These are phyloP conservation scores for Fusarium virguliforme DNA, from an alignment of 2,329 filamentous ascomycete species.

Conservation along the genomic window DNA sequence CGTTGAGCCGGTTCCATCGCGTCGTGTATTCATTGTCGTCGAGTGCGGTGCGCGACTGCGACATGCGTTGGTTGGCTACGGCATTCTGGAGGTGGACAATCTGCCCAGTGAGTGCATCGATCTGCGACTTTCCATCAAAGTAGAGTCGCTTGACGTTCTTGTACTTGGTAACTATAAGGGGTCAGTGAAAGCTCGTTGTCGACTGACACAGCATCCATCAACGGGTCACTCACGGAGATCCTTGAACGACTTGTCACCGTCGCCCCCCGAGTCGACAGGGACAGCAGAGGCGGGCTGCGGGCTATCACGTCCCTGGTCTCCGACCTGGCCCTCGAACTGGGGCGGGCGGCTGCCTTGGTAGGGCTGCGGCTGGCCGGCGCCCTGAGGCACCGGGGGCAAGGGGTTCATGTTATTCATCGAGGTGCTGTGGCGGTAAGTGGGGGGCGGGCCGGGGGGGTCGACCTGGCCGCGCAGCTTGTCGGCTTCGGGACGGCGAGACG, in stretches of 20 bases:
- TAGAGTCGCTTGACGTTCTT: conserved; percentile 98
- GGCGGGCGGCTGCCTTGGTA: conserved; percentile 61
- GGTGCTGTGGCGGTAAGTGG: conserved; percentile 69
- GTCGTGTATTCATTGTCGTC: conserved; percentile 96
- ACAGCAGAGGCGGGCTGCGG: conserved; percentile 65
- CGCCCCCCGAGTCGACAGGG: conserved; percentile 57
- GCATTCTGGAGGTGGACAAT: conserved; percentile 97
- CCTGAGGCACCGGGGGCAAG: conserved; percentile 60
- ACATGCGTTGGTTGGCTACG: conserved; percentile 95
- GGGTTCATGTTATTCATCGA: conserved; percentile 61
- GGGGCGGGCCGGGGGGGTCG: conserved; percentile 65
- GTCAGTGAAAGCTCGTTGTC: conserved; percentile 26
- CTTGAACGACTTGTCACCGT: conserved; percentile 71
- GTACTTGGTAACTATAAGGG: conserved; percentile 85
- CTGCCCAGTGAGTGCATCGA: conserved; percentile 88
- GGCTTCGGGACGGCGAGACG: conserved; percentile 66
- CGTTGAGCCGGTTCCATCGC: conserved; percentile 91
- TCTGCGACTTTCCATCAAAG: conserved; percentile 94
- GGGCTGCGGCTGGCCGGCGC: conserved; percentile 52
- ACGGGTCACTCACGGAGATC: conserved; percentile 66
- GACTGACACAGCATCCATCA: background rate
- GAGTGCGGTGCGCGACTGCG: conserved; percentile 92
- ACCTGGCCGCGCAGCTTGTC: conserved; percentile 64
- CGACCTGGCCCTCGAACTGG: conserved; percentile 63
- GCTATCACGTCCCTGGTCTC: conserved; percentile 69